Conservation (phyloP, 225 moss, liverwort and hornwort species). For the Straminergon stramineum region DNA sequence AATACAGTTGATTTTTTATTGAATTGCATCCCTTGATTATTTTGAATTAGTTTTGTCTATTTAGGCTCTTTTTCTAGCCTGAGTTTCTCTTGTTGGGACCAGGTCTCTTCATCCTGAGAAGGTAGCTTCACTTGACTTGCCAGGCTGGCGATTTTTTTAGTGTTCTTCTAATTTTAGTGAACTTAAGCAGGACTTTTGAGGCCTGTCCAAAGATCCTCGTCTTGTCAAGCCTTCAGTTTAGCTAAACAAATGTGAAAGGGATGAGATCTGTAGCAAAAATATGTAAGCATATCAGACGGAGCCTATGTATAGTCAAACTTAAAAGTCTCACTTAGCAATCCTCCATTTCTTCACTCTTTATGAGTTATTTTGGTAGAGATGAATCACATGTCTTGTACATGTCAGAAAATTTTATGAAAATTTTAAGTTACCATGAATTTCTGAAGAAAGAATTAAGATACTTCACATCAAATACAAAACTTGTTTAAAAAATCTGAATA, state of each 20-base stretch:
- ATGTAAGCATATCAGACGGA: background rate
- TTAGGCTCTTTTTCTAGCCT: too few relatives aligned
- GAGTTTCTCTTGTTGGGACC: background rate
- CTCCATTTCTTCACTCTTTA: too few relatives aligned
- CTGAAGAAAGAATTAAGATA: too few relatives aligned
- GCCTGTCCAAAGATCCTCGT: background rate
- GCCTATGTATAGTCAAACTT: too few relatives aligned
- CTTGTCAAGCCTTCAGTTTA: background rate
- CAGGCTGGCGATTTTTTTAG: background rate
- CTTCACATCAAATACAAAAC: too few relatives aligned
- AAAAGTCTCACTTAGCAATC: too few relatives aligned
- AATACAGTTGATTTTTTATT: background rate
- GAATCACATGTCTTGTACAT: too few relatives aligned
- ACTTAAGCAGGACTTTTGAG: background rate
- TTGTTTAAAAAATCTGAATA: too few relatives aligned
- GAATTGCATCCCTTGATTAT: background rate
- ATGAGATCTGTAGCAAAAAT: background rate
- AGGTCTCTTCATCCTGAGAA: background rate
- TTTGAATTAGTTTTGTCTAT: background rate
- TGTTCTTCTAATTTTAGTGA: background rate
- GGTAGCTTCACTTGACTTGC: background rate
- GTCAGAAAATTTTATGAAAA: too few relatives aligned
- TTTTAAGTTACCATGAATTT: too few relatives aligned
- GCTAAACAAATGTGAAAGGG: background rate
- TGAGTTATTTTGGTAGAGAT: too few relatives aligned